Evolutionary conservation across 768 basidiomycete genomes (phyloP).

Genomic region (Boletus reticuloceps): DNA sequence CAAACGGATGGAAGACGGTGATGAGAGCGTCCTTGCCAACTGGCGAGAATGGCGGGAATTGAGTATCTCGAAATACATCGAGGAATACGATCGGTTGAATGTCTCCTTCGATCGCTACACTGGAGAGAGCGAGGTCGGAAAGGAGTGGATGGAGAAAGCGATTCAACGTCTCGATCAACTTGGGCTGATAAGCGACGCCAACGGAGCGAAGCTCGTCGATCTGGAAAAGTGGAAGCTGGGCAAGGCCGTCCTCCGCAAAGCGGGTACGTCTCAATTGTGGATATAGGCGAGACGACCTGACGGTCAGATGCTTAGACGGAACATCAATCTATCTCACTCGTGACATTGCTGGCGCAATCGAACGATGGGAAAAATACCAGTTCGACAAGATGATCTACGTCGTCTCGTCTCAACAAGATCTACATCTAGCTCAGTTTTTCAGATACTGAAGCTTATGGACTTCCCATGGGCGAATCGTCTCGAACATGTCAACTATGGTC

Average conservation of each 20-base stretch:
- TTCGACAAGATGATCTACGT: constrained; percentile 95
- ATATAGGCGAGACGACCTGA: background rate
- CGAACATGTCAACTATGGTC: constrained; percentile 87
- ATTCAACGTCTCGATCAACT: constrained; percentile 66
- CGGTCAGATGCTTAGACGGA: constrained; percentile 58
- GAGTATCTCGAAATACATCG: constrained; percentile 84
- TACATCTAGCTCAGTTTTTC: constrained; percentile 92
- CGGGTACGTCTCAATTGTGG: constrained; percentile 43
- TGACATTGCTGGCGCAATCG: constrained; percentile 53
- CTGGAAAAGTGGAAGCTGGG: constrained; percentile 88
- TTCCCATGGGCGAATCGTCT: constrained; percentile 83
- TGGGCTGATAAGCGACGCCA: constrained; percentile 63
- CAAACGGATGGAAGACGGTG: constrained; percentile 93
- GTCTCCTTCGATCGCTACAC: constrained; percentile 90
- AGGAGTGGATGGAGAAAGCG: constrained; percentile 70
- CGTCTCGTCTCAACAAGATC: constrained; percentile 81
- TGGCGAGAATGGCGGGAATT: constrained; percentile 92
- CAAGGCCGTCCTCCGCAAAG: constrained; percentile 87
- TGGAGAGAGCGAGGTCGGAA: constrained; percentile 81
- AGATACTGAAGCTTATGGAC: constrained; percentile 85
- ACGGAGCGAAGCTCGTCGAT: constrained; percentile 86
- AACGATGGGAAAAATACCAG: constrained; percentile 89
- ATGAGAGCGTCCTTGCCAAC: constrained; percentile 80
- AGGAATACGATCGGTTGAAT: constrained; percentile 86
- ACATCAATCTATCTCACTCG: constrained; percentile 41